Evolutionary conservation across 148 eudicot genomes (phyloP).

Genomic region (Chenopodium suecicum): DNA sequence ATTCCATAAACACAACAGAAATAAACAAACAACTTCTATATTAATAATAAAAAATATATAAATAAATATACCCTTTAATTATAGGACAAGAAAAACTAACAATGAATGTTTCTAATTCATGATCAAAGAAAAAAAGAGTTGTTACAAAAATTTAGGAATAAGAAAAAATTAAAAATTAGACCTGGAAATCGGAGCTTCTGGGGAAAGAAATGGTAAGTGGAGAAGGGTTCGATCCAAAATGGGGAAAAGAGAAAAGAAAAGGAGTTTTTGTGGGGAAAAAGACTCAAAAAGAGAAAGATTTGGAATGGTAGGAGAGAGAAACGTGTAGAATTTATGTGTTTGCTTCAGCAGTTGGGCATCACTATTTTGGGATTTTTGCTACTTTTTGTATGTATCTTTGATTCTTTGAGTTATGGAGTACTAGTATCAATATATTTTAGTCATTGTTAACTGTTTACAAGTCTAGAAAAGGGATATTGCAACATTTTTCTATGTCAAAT

Average conservation of each 20-base stretch:
- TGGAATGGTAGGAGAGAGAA: neutral
- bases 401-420: too few species aligned
- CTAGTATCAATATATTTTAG: too few species aligned
- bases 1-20: neutral
- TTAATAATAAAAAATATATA: neutral
- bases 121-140: neutral
- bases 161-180: neutral
- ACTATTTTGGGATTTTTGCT: neutral
- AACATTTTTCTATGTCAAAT: too few species aligned
- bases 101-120: neutral
- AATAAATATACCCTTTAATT: neutral
- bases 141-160: neutral
- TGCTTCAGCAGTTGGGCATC: neutral
- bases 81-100: neutral
- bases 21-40: neutral
- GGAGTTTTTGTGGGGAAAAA: neutral
- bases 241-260: constrained; percentile 10
- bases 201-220: neutral
- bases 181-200: constrained; percentile 8
- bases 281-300: neutral
- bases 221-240: constrained; percentile 12
- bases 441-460: too few species aligned
- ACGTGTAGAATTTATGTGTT: neutral
- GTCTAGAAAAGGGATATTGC: too few species aligned
- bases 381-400: too few species aligned